Conservation (phyloP, 257 asterid species). For the Nyctanthes arbortristis region DNA sequence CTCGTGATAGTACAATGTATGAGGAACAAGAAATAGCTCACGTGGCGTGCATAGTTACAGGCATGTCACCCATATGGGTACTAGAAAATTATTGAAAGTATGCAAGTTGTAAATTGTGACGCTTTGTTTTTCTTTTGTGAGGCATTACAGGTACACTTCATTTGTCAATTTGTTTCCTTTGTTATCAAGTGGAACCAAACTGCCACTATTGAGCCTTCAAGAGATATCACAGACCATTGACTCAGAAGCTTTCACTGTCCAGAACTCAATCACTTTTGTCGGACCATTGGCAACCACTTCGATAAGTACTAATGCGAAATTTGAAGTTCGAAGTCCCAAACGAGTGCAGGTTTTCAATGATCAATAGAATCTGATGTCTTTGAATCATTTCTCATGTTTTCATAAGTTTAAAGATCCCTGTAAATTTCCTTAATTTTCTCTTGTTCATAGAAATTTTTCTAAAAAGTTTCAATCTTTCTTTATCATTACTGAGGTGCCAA, state of each 20-base stretch:
- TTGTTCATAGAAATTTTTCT: too few relatives aligned
- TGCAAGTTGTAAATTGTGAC: background rate
- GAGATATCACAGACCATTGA: conserved; percentile 93
- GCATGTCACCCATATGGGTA: too few relatives aligned
- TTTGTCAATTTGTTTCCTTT: conserved; percentile 73
- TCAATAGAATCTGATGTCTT: background rate
- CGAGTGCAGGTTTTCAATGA: conserved; percentile 72
- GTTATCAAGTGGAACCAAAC: conserved; percentile 63
- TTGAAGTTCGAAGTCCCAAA: conserved; percentile 91
- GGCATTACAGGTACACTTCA: conserved; percentile 68
- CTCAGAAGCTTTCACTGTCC: conserved; percentile 62
- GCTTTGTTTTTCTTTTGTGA: background rate
- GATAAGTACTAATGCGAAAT: conserved; percentile 75
- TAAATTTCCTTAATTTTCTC: background rate
- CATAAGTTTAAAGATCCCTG: background rate
- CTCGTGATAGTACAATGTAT: too few relatives aligned
- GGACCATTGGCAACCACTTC: conserved; percentile 83
- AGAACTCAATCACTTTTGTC: conserved; percentile 71
- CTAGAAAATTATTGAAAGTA: background rate
- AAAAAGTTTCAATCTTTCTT: background rate
- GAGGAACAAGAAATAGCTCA: too few relatives aligned
- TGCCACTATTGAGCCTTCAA: conserved; percentile 70
- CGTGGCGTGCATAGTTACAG: too few relatives aligned
- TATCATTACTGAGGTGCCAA: background rate
- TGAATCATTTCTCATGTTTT: background rate